Percentiles rank a stretch among this genome's conserved stretches.
Conservation (phyloP, 176 grass and related monocot genomes). For the Triticum urartu region DNA sequence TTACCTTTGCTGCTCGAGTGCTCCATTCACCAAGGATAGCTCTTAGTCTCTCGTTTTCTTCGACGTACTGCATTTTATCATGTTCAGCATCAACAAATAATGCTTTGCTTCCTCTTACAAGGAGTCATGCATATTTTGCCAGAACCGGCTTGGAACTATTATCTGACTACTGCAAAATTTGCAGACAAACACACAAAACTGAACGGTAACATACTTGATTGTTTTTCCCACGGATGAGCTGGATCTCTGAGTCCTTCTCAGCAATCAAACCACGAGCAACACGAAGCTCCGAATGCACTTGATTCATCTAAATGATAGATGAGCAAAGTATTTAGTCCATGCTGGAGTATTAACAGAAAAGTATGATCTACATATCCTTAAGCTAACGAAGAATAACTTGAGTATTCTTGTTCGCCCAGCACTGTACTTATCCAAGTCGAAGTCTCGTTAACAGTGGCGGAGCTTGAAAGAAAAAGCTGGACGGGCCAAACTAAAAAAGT, state of each 20-base stretch:
- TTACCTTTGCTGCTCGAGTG: constrained; percentile 65
- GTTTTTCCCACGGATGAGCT: constrained; percentile 72
- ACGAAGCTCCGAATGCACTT: constrained; percentile 84
- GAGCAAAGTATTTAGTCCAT: not conserved
- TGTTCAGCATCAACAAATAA: constrained; percentile 4
- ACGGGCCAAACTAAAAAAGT: too few relatives aligned
- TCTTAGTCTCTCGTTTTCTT: constrained; percentile 71
- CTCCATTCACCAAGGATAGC: constrained; percentile 81
- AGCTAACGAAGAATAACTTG: not conserved
- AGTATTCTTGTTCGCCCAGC: not conserved
- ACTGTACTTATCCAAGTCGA: constrained; percentile 2
- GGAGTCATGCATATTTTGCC: not conserved
- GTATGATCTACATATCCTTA: not conserved
- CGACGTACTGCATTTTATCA: constrained; percentile 51
- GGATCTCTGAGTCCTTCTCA: constrained; percentile 79
- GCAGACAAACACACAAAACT: not conserved
- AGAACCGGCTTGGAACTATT: not conserved
- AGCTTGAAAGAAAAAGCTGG: too few relatives aligned
- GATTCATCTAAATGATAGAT: constrained; percentile 73
- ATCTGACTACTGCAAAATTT: not conserved
- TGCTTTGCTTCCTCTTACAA: not conserved
- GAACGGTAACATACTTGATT: constrained; percentile 53
- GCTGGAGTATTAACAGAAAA: not conserved
- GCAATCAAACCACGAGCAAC: constrained; percentile 75
- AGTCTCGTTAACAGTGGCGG: not conserved